phyloP scores from a whole-genome alignment of 106 monocot species.

The Platanthera zijinensis region DNA sequence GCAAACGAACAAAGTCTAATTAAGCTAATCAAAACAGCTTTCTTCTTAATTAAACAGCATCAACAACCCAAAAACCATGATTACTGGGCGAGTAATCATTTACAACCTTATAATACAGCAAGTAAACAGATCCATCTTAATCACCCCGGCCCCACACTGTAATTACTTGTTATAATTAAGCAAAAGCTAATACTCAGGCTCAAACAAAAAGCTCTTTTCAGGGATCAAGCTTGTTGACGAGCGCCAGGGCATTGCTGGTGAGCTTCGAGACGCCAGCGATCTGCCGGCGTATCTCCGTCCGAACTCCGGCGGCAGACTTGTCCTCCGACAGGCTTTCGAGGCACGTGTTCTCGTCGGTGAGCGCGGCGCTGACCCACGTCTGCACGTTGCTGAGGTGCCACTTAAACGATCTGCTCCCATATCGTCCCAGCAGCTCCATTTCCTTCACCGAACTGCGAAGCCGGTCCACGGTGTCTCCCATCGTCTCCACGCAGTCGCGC shows the following conservation, averaged over 20 bases:
- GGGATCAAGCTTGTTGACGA: constrained; percentile 26
- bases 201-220: not conserved
- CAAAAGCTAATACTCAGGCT: too few species aligned
- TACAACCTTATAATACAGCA: too few species aligned
- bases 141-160: too few species aligned
- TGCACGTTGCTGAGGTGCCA: constrained; percentile 31
- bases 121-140: too few species aligned
- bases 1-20: too few species aligned
- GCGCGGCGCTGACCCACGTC: constrained; percentile 55
- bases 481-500: constrained; percentile 35
- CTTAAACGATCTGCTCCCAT: constrained; percentile 9
- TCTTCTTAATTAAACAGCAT: too few species aligned
- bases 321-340: constrained; percentile 25
- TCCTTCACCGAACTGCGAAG: constrained; percentile 24
- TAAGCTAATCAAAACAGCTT: too few species aligned
- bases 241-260: constrained; percentile 37
- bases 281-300: constrained; percentile 9
- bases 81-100: too few species aligned
- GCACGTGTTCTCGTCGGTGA: constrained; percentile 41
- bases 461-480: constrained; percentile 27
- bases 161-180: too few species aligned
- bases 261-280: constrained; percentile 13
- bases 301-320: not conserved
- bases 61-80: too few species aligned
- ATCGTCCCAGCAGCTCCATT: constrained; percentile 24